Evolutionary conservation across 345 rosid genomes (phyloP).

Genomic region (Melaleuca alternifolia): DNA sequence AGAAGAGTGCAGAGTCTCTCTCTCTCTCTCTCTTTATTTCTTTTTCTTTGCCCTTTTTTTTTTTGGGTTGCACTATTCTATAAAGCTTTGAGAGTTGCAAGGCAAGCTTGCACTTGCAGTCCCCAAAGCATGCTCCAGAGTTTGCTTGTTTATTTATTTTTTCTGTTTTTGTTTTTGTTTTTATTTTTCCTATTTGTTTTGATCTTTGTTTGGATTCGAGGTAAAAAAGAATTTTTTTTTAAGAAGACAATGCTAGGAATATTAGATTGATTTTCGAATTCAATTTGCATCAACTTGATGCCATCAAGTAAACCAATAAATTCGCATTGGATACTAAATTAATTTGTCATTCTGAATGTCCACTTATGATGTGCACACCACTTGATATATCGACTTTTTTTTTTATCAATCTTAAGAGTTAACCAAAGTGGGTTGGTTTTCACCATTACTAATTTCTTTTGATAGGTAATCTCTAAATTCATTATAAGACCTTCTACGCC

Average conservation of each 20-base stretch:
- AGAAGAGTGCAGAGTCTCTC: background rate
- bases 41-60: background rate
- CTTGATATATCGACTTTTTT: background rate
- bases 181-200: background rate
- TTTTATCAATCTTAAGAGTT: too few species aligned
- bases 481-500: too few species aligned
- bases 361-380: background rate
- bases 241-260: background rate
- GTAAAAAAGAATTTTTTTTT: background rate
- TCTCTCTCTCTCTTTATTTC: background rate
- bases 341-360: background rate
- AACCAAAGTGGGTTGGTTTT: background rate
- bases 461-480: too few species aligned
- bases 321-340: background rate
- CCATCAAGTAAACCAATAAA: background rate
- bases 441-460: too few species aligned
- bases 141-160: background rate
- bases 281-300: background rate
- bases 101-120: slow-evolving; percentile 46
- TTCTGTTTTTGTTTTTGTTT: background rate
- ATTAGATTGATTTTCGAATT: background rate
- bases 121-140: slow-evolving; percentile 24
- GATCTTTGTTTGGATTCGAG: background rate
- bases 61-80: slow-evolving; percentile 8
- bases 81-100: slow-evolving; percentile 41